A percentile compares a stretch with the other conserved stretches of the same genome.
Conservation (phyloP, 176 grass and related monocot genomes). For the Eragrostis nindensis region DNA sequence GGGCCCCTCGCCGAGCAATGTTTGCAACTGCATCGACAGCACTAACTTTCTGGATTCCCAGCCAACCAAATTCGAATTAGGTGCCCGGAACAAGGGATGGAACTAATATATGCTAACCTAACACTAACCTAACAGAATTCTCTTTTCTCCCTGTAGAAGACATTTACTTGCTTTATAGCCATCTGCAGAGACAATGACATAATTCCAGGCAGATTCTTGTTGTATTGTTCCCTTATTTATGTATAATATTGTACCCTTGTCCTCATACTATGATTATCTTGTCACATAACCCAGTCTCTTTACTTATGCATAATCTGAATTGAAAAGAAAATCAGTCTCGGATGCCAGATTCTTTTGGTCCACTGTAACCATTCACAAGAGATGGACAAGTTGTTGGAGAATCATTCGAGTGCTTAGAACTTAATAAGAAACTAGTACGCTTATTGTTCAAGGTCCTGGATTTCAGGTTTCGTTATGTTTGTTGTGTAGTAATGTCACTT, state of each 20-base stretch:
- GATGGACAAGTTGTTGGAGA: background rate
- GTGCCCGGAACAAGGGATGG: slow-evolving; percentile 9
- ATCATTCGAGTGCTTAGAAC: background rate
- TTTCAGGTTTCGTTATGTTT: background rate
- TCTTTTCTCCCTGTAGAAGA: background rate
- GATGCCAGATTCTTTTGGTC: background rate
- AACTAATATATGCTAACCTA: slow-evolving; percentile 23
- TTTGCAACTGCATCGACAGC: slow-evolving; percentile 86
- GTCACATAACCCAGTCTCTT: background rate
- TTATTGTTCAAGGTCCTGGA: slow-evolving; percentile 13
- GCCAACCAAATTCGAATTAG: slow-evolving; percentile 40
- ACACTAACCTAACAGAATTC: slow-evolving; percentile 31
- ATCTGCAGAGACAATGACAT: slow-evolving; percentile 1
- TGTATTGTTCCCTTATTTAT: slow-evolving; percentile 16
- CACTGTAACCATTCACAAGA: background rate
- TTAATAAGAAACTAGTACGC: background rate
- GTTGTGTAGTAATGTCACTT: background rate
- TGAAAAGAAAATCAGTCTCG: background rate
- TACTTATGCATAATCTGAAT: background rate
- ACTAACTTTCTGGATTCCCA: slow-evolving; percentile 93
- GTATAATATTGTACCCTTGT: background rate
- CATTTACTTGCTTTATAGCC: slow-evolving; percentile 30
- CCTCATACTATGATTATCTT: background rate
- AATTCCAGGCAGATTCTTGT: slow-evolving; percentile 11
- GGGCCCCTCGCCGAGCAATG: slow-evolving; percentile 85